Conservation (phyloP, 148 eudicot species). For the Polygonum maritimum region DNA sequence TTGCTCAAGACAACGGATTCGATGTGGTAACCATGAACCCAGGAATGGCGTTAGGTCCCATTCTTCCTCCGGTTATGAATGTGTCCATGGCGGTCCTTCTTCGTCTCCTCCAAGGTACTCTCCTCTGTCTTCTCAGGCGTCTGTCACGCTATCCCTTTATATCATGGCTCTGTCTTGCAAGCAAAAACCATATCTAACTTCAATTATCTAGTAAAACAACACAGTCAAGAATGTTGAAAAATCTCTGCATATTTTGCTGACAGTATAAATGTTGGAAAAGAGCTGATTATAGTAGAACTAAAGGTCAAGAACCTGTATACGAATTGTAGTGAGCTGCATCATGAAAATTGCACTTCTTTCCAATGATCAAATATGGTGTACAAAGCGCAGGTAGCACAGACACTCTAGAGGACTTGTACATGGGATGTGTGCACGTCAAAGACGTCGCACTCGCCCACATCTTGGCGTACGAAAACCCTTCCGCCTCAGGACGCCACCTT, state of each 20-base stretch:
- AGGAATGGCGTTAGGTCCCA: conserved; percentile 71
- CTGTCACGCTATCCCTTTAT: background rate
- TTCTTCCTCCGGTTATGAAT: conserved; percentile 58
- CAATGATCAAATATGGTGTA: background rate
- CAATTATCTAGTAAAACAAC: background rate
- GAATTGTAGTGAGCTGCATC: no score
- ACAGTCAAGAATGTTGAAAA: background rate
- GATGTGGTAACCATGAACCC: conserved; percentile 84
- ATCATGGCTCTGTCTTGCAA: no score
- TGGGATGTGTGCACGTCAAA: conserved; percentile 75
- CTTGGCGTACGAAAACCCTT: conserved; percentile 56
- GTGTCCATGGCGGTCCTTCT: conserved; percentile 57
- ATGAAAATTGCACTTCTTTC: background rate
- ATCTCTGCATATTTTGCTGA: background rate
- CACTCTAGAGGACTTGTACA: conserved; percentile 40
- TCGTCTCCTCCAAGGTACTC: conserved; percentile 59
- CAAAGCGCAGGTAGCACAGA: conserved; percentile 49
- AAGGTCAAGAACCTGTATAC: no score
- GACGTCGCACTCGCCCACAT: conserved; percentile 87
- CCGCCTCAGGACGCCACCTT: conserved; percentile 63
- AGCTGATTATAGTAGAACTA: no score
- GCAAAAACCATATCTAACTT: background rate
- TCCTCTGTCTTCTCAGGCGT: background rate
- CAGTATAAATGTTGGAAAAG: background rate
- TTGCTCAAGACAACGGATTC: conserved; percentile 49